Conservation (phyloP, 2,329 filamentous ascomycete genomes). For the Metarhizium album region DNA sequence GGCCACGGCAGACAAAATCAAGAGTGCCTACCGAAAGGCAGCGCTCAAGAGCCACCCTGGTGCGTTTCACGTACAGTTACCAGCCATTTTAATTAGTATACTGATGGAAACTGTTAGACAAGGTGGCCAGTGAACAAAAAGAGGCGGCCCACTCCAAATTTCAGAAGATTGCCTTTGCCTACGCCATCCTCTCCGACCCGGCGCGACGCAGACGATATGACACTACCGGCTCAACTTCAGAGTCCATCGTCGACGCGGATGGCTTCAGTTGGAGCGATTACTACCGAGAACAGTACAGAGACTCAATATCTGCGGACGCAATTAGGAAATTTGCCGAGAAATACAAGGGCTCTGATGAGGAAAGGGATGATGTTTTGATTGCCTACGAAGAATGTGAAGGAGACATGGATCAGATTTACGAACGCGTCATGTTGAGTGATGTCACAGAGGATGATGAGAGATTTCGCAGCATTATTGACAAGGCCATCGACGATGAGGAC, state of each 20-base stretch:
- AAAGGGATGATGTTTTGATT: constrained; percentile 63
- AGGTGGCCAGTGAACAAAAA: constrained; percentile 58
- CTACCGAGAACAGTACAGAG: constrained; percentile 74
- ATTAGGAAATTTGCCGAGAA: constrained; percentile 65
- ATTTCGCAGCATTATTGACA: constrained; percentile 70
- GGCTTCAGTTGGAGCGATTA: constrained; percentile 88
- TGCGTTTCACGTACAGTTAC: constrained; percentile 27
- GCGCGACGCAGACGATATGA: constrained; percentile 79
- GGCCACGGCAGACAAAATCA: constrained; percentile 71
- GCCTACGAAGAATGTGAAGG: constrained; percentile 68
- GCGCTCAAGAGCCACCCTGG: constrained; percentile 81
- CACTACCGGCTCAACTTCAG: constrained; percentile 76
- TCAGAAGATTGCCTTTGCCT: constrained; percentile 86
- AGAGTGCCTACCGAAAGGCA: constrained; percentile 81
- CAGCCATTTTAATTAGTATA: background rate
- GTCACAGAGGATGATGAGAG: constrained; percentile 75
- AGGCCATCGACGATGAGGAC: constrained; percentile 61
- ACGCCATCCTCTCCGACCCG: constrained; percentile 81
- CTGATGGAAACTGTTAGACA: constrained; percentile 45
- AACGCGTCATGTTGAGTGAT: constrained; percentile 77
- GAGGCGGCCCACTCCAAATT: constrained; percentile 68
- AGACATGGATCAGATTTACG: constrained; percentile 66
- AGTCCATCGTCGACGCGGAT: constrained; percentile 64
- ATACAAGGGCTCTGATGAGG: constrained; percentile 82
- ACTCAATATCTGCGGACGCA: constrained; percentile 61